Conservation (phyloP, 768 basidiomycete genomes). For the Hygrocybe coccinea region DNA sequence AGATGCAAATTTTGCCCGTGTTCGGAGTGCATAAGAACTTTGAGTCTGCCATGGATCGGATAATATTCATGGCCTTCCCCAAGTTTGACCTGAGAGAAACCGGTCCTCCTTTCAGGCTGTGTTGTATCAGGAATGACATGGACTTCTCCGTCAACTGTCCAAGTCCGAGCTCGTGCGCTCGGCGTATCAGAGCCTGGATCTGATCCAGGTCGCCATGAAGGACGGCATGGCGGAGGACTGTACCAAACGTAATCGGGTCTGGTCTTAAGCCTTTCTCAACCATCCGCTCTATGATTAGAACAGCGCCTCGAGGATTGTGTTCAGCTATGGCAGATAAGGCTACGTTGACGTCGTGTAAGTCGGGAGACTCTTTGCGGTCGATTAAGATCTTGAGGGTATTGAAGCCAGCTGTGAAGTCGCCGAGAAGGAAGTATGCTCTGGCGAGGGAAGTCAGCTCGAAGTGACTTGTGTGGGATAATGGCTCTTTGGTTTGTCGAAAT, state of each 20-base stretch:
- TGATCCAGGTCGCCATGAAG: conserved; percentile 41
- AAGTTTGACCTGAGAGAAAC: conserved; percentile 33
- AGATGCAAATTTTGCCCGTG: conserved; percentile 49
- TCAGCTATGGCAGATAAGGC: conserved; percentile 51
- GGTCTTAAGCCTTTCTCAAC: conserved; percentile 42
- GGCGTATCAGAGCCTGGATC: conserved; percentile 38
- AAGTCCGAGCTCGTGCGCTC: conserved; percentile 32
- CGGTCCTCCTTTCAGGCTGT: conserved; percentile 30
- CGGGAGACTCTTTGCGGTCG: conserved; percentile 48
- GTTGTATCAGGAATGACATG: conserved; percentile 44
- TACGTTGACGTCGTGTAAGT: conserved; percentile 62
- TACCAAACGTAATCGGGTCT: conserved; percentile 53
- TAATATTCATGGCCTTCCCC: conserved; percentile 37
- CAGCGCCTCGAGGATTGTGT: conserved; percentile 43
- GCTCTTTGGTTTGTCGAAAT: conserved; percentile 42
- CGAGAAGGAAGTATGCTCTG: conserved; percentile 56
- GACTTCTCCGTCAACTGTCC: conserved; percentile 44
- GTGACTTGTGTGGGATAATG: conserved; percentile 46
- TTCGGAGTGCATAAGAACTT: conserved; percentile 39
- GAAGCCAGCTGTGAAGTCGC: conserved; percentile 44
- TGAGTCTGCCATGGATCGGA: conserved; percentile 34
- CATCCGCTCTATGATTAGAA: conserved; percentile 49
- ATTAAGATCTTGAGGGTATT: conserved; percentile 43
- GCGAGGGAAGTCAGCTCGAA: conserved; percentile 55
- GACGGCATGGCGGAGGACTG: conserved; percentile 56